Percentiles rank a stretch among this genome's conserved stretches.
Conservation (phyloP, 345 rosid genomes). For the Salix udensis region DNA sequence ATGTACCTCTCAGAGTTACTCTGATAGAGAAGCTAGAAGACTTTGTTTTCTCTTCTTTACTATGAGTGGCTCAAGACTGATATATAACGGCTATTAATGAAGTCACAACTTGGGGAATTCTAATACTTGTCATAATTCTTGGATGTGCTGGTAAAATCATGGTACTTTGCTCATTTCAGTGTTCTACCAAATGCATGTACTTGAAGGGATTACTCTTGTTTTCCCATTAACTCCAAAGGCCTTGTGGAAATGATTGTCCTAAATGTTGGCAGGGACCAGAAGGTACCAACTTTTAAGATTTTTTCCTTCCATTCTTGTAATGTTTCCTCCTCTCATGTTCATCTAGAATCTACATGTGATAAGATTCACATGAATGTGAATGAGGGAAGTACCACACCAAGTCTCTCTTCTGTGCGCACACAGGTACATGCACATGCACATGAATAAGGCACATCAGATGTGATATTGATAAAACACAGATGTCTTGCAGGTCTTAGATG, state of each 20-base stretch:
- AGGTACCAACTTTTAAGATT: constrained; percentile 29
- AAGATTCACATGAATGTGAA: background rate
- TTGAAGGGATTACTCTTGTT: constrained; percentile 77
- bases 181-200: constrained; percentile 65
- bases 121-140: constrained; percentile 46
- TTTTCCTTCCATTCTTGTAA: background rate
- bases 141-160: constrained; percentile 64
- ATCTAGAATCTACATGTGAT: background rate
- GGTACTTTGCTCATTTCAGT: constrained; percentile 58
- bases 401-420: background rate
- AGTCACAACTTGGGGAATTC: constrained; percentile 43
- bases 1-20: constrained; percentile 85
- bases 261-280: constrained; percentile 85
- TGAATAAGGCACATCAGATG: background rate
- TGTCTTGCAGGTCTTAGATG: constrained; percentile 64
- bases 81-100: constrained; percentile 33
- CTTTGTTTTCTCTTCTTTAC: constrained; percentile 87
- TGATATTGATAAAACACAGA: background rate
- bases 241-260: constrained; percentile 87
- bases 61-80: constrained; percentile 84
- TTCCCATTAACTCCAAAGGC: constrained; percentile 93
- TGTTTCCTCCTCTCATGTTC: background rate
- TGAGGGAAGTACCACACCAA: background rate
- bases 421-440: background rate
- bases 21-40: constrained; percentile 92